Evolutionary conservation across 176 grass and related monocot species (phyloP), one percentile per base, ranked within the genome.

Genomic region (Melocanna baccifera): DNA sequence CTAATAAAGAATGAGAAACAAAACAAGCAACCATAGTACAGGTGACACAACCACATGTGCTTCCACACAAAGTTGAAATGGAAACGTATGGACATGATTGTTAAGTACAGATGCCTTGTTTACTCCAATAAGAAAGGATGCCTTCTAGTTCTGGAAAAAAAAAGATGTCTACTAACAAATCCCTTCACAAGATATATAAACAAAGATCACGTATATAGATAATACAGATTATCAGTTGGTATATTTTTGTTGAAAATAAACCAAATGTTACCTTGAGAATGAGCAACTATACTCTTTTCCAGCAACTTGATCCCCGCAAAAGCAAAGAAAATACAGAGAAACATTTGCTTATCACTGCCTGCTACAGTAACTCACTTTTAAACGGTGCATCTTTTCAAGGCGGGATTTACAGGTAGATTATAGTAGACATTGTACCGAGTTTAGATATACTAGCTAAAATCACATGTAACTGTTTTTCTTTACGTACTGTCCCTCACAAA

Each of bases 391-490:
- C 4, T 36, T 36, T 36, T 36, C 2, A 36, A 36, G 4, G 0
- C 4, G 0, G 4, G 32, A 0, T 36, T 36, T 5, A 36, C 4
- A 36, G 4, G 1, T 36, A 36, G 4, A 36, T 36, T 36, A 0
- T 4, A 36, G 34, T 36, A 36, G 34, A 36, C 0, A 36, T 0
- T 4, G 0, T 5, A 36, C 0, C 4, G 34, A 36, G 4, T 36
- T 36, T 0, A 36, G 34, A 0, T 36, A 36, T 36, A 36, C 0
- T 0, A 0, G 0, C 4, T 4, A 36, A 36, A 36, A 36, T 36
- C 34, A 0, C 4, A 36, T 5, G 4, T 0, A 0, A 36, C 0
- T 0, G 0, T 36, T 36, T 36, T 0, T 0, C 0, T 5, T 4
- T 5, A 0, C 0, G 34, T 36, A 36, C 0, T 0, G 34, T 5